A percentile compares a stretch with the other conserved stretches of the same genome.
These are phyloP conservation scores for Phlyctochytrium planicorne DNA, from an alignment of 192 early-diverging fungal species.

Conservation along the genomic window DNA sequence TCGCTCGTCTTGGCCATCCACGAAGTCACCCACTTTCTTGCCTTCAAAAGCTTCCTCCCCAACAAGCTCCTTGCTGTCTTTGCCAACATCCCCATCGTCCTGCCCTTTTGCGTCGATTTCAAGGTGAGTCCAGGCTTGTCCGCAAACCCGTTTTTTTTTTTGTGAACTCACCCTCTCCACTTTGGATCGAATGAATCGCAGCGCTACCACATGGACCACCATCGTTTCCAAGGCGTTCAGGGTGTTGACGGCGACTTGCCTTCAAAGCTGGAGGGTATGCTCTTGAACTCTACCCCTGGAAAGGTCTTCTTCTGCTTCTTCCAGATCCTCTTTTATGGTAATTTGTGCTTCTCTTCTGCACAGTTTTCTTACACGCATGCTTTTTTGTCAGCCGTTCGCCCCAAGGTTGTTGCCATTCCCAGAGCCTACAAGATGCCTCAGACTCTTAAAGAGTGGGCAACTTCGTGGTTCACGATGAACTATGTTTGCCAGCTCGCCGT, in stretches of 20 bases:
- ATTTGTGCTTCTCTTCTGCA: neutral
- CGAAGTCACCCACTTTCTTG: slow-evolving; percentile 87
- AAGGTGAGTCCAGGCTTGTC: neutral
- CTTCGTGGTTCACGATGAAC: slow-evolving; percentile 46
- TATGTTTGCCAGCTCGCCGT: slow-evolving; percentile 34
- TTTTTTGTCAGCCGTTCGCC: slow-evolving; percentile 39
- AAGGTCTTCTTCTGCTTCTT: slow-evolving; percentile 44
- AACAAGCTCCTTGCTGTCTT: slow-evolving; percentile 82
- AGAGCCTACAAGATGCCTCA: slow-evolving; percentile 27
- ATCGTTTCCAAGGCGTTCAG: slow-evolving; percentile 93
- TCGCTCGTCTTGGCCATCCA: slow-evolving; percentile 86
- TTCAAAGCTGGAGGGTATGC: slow-evolving; percentile 76
- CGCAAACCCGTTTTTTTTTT: too few relatives aligned
- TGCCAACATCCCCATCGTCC: slow-evolving; percentile 80
- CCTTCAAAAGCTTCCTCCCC: slow-evolving; percentile 64
- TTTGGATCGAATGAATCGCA: too few relatives aligned
- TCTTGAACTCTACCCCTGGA: slow-evolving; percentile 45
- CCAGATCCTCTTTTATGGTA: slow-evolving; percentile 49
- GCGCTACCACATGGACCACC: slow-evolving; percentile 87
- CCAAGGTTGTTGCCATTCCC: slow-evolving; percentile 33
- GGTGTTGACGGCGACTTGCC: slow-evolving; percentile 94
- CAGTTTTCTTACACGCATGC: slow-evolving; percentile 16
- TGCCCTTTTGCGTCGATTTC: slow-evolving; percentile 49
- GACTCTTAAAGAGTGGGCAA: slow-evolving; percentile 23
- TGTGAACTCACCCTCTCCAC: too few relatives aligned